Conservation (phyloP, 2,329 filamentous ascomycete species). For the Rutstroemia sp. region DNA sequence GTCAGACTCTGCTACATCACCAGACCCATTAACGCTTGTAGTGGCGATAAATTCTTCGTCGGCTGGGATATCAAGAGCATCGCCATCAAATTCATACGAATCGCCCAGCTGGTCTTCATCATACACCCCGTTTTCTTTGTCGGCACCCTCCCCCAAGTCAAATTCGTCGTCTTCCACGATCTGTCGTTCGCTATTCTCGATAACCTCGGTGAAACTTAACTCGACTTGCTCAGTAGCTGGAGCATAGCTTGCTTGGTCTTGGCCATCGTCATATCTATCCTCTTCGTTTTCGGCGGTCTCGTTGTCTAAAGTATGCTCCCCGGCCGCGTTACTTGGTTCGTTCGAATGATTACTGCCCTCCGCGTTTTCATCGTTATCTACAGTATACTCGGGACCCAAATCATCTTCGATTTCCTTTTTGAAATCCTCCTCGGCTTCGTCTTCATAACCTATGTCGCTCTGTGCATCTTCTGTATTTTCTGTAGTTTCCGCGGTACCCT, state of each 20-base stretch:
- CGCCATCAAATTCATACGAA: background rate
- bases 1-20: constrained; percentile 23
- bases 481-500: background rate
- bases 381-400: background rate
- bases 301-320: background rate
- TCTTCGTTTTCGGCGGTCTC: constrained; percentile 14
- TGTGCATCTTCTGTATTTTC: constrained; percentile 12
- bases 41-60: background rate
- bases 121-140: constrained; percentile 6
- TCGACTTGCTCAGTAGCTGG: constrained; percentile 1
- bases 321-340: background rate
- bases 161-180: constrained; percentile 7
- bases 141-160: constrained; percentile 8
- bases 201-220: background rate
- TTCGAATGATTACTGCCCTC: background rate
- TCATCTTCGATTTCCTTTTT: background rate
- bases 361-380: background rate
- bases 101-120: background rate
- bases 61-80: background rate
- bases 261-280: constrained; percentile 23
- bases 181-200: background rate
- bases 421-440: background rate
- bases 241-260: background rate
- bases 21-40: background rate
- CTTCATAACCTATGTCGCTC: constrained; percentile 17